Conservation (phyloP, 1,139 yeast genomes). For the Geotrichum carabidarum region DNA sequence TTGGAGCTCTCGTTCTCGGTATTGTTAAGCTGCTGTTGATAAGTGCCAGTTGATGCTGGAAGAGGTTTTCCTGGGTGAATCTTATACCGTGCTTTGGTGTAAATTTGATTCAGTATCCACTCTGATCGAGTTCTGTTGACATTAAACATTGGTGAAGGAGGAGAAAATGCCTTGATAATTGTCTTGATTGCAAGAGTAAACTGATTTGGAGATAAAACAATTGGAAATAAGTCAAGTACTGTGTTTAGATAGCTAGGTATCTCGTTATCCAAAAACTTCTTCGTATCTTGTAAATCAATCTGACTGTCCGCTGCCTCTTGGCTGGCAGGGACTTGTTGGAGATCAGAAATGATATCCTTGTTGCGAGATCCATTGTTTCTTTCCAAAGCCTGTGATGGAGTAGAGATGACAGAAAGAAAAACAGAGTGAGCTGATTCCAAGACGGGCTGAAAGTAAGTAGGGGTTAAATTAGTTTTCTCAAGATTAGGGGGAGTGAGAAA, state of each 20-base stretch:
- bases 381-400: conserved; percentile 17
- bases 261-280: conserved; percentile 27
- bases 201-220: conserved; percentile 51
- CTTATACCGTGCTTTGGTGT: conserved; percentile 32
- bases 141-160: conserved; percentile 39
- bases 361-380: conserved; percentile 15
- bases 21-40: conserved; percentile 28
- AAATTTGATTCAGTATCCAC: conserved; percentile 42
- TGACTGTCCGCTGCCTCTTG: conserved; percentile 7
- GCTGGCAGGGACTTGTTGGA: conserved; percentile 11
- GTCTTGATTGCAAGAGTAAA: conserved; percentile 56
- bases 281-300: conserved; percentile 27
- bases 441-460: conserved; percentile 37
- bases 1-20: conserved; percentile 23
- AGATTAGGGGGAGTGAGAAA: conserved; percentile 39
- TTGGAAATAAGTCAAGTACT: conserved; percentile 53
- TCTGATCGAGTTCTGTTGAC: conserved; percentile 37
- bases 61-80: conserved; percentile 35
- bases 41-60: conserved; percentile 37
- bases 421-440: conserved; percentile 69
- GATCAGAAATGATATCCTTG: conserved; percentile 16
- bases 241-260: conserved; percentile 39
- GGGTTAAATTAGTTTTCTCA: conserved; percentile 9
- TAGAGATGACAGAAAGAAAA: conserved; percentile 39
- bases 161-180: conserved; percentile 49